These are phyloP conservation scores for Clathrospora elynae DNA, from an alignment of 2,329 filamentous ascomycete species.

Conservation along the genomic window DNA sequence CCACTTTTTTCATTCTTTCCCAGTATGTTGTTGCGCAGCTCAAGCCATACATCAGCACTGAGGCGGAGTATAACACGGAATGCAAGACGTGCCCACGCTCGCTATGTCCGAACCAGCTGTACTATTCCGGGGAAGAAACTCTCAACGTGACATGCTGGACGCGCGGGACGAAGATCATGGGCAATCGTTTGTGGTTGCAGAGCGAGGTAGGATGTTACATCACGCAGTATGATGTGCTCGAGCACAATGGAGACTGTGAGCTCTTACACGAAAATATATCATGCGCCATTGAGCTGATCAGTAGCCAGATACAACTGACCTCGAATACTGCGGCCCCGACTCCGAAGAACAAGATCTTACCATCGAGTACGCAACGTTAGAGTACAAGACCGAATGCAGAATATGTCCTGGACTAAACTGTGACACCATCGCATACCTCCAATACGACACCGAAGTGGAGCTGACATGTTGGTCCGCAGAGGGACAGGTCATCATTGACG, in stretches of 20 bases:
- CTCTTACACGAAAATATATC: neutral
- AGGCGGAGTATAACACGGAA: slow-evolving; percentile 35
- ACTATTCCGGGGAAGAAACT: slow-evolving; percentile 20
- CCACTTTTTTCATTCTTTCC: neutral
- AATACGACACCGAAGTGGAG: slow-evolving; percentile 34
- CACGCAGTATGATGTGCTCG: slow-evolving; percentile 36
- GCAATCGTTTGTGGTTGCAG: slow-evolving; percentile 35
- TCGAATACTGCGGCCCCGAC: slow-evolving; percentile 33
- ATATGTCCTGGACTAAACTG: slow-evolving; percentile 30
- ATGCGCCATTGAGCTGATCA: neutral
- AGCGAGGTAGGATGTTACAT: slow-evolving; percentile 37
- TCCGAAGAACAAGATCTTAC: slow-evolving; percentile 36
- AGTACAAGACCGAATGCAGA: slow-evolving; percentile 39
- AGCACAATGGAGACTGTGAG: slow-evolving; percentile 36
- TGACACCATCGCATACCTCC: slow-evolving; percentile 30
- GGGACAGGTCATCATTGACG: slow-evolving; percentile 34
- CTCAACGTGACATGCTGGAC: slow-evolving; percentile 41
- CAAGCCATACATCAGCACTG: slow-evolving; percentile 27
- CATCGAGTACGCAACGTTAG: slow-evolving; percentile 26
- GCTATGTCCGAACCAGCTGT: slow-evolving; percentile 32
- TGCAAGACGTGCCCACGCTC: slow-evolving; percentile 42
- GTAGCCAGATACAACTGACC: slow-evolving; percentile 24
- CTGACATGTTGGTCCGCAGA: slow-evolving; percentile 38
- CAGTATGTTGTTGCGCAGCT: neutral
- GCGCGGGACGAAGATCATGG: slow-evolving; percentile 36